These are phyloP conservation scores for Fistulifera pelliculosa DNA, from an alignment of 108 stramenopile genomes.

Conservation along the genomic window DNA sequence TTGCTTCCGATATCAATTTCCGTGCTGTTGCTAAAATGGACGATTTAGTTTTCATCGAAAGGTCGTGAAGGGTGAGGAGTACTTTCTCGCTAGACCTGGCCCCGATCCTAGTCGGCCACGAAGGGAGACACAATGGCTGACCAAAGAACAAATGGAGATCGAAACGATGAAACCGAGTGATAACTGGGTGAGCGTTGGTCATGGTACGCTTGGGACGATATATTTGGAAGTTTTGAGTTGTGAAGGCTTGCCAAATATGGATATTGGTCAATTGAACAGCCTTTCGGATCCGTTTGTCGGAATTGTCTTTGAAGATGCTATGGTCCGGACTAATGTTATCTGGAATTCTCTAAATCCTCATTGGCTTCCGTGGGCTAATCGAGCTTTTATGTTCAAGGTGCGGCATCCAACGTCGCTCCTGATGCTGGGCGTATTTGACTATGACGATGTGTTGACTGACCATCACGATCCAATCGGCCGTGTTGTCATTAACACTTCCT, in stretches of 20 bases:
- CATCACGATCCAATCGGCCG: slow-evolving; percentile 37
- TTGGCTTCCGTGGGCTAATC: slow-evolving; percentile 41
- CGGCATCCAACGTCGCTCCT: slow-evolving; percentile 30
- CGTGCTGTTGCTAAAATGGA: slow-evolving; percentile 20
- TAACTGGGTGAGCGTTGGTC: slow-evolving; percentile 25
- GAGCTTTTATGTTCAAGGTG: slow-evolving; percentile 35
- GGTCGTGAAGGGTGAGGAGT: slow-evolving; percentile 13
- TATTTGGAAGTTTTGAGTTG: slow-evolving; percentile 37
- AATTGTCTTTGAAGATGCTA: slow-evolving; percentile 36
- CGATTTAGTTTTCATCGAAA: slow-evolving; percentile 28
- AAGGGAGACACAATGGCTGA: slow-evolving; percentile 27
- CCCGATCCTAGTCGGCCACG: slow-evolving; percentile 42
- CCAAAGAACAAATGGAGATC: slow-evolving; percentile 20
- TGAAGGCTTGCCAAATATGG: slow-evolving; percentile 36
- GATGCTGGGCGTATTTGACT: slow-evolving; percentile 41
- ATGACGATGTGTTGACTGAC: slow-evolving; percentile 28
- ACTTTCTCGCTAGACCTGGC: slow-evolving; percentile 36
- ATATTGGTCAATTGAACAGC: slow-evolving; percentile 7
- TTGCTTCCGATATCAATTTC: slow-evolving; percentile 25
- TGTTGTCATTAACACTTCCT: slow-evolving; percentile 21
- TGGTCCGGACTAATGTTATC: slow-evolving; percentile 32
- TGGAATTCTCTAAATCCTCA: slow-evolving; percentile 25
- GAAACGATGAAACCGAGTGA: slow-evolving; percentile 16
- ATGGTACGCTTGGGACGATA: slow-evolving; percentile 13
- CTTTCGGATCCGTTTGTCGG: slow-evolving; percentile 34